These are phyloP conservation scores for Ganoderma multipileum DNA, from an alignment of 1,284 basidiomycete species.

Conservation along the genomic window DNA sequence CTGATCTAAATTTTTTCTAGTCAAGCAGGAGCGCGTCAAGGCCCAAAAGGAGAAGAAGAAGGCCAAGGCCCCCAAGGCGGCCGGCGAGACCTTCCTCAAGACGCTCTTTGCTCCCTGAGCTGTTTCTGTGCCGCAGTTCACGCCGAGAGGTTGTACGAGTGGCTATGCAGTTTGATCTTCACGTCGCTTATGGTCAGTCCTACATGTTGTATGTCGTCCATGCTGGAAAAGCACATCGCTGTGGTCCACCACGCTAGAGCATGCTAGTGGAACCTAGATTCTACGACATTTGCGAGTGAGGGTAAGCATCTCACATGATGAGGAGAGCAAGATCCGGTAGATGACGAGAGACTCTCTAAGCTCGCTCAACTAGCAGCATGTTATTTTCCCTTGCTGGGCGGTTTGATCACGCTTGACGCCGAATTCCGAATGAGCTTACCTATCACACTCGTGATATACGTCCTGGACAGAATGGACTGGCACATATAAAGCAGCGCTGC, in stretches of 20 bases:
- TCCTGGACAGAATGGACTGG: not conserved
- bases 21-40: slow-evolving; percentile 81
- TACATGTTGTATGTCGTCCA: slow-evolving; percentile 38
- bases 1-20: slow-evolving; percentile 43
- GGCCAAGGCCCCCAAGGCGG: slow-evolving; percentile 65
- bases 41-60: slow-evolving; percentile 70
- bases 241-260: not conserved
- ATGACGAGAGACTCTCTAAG: not conserved
- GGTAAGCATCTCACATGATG: not conserved
- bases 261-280: not conserved
- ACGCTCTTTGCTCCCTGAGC: slow-evolving; percentile 87
- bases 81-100: slow-evolving; percentile 87
- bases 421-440: slow-evolving; percentile 1
- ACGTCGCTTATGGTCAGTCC: slow-evolving; percentile 33
- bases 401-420: not conserved
- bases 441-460: not conserved
- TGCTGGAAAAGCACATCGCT: slow-evolving; percentile 26
- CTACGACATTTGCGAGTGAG: not conserved
- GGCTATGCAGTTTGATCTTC: slow-evolving; percentile 30
- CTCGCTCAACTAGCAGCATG: not conserved
- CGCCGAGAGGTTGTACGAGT: slow-evolving; percentile 26
- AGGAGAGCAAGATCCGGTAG: not conserved
- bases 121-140: not conserved
- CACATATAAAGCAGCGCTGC: not conserved
- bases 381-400: not conserved